These are phyloP conservation scores for Auriscalpium orientale DNA, from an alignment of 768 basidiomycete species.

Conservation along the genomic window DNA sequence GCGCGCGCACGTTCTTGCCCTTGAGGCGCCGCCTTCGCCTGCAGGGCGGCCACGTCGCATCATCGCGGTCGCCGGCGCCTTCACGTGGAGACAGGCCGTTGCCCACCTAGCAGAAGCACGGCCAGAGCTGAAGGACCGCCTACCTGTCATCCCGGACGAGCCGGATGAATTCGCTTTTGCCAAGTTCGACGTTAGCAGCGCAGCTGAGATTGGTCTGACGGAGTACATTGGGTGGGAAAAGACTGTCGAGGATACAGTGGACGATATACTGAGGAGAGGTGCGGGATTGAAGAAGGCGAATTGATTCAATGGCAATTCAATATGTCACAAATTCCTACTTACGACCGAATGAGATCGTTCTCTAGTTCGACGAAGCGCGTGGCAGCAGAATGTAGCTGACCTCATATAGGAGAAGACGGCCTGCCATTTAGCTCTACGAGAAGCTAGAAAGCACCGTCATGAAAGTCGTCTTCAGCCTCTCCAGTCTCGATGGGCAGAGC, in stretches of 20 bases:
- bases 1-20: slow-evolving; percentile 19
- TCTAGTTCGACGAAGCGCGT: too few relatives aligned
- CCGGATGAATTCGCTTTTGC: not conserved
- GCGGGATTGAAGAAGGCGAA: not conserved
- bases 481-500: too few relatives aligned
- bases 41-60: slow-evolving; percentile 19
- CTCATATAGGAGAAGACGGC: too few relatives aligned
- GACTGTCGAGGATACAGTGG: not conserved
- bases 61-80: slow-evolving; percentile 9
- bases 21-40: slow-evolving; percentile 5
- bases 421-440: too few relatives aligned
- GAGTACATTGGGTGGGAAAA: not conserved
- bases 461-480: too few relatives aligned
- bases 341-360: too few relatives aligned
- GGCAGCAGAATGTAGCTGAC: too few relatives aligned
- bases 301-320: too few relatives aligned
- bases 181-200: not conserved
- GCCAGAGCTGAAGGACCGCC: slow-evolving; percentile 11
- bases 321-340: too few relatives aligned
- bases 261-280: not conserved
- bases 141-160: not conserved
- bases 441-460: too few relatives aligned
- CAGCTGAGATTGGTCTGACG: not conserved
- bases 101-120: slow-evolving; percentile 11
- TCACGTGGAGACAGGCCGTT: slow-evolving; percentile 19